These are phyloP conservation scores for Priceomyces carsonii DNA, from an alignment of 805 yeast species.

Conservation along the genomic window DNA sequence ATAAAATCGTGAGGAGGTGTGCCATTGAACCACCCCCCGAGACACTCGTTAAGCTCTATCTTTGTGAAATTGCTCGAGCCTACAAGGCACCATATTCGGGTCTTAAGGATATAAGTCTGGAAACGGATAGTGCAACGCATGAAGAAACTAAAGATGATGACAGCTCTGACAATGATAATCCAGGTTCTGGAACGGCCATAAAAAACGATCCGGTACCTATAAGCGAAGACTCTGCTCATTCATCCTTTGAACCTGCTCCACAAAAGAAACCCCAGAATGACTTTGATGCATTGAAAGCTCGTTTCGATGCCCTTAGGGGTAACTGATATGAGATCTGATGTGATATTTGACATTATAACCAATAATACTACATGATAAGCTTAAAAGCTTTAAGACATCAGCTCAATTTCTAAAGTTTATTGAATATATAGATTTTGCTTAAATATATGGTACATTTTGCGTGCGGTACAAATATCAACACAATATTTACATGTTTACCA, in stretches of 20 bases:
- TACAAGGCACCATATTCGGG: constrained; percentile 76
- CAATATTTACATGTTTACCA: background rate
- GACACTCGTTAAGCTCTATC: constrained; percentile 65
- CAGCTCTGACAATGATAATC: constrained; percentile 32
- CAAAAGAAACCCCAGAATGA: constrained; percentile 47
- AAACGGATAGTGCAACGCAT: constrained; percentile 10
- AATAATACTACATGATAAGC: too few species aligned
- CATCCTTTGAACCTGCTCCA: constrained; percentile 24
- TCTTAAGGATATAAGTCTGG: constrained; percentile 28
- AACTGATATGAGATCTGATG: too few species aligned
- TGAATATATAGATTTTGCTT: too few species aligned
- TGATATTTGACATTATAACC: too few species aligned
- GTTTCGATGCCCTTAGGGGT: constrained; percentile 73
- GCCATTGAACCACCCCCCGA: constrained; percentile 65
- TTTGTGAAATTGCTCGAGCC: constrained; percentile 78
- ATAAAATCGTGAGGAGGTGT: constrained; percentile 64
- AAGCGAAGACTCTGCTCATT: constrained; percentile 22
- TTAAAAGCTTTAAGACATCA: too few species aligned
- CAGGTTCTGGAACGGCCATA: constrained; percentile 19
- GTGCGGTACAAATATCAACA: constrained; percentile 4
- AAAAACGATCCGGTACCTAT: constrained; percentile 18
- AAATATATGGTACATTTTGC: too few species aligned
- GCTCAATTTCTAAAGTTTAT: too few species aligned
- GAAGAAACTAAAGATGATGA: constrained; percentile 22
- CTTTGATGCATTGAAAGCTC: constrained; percentile 62